Evolutionary conservation across 225 moss, liverwort and hornwort species (phyloP), one percentile per base, ranked within the genome.

Genomic region (Physcomitrium patens): DNA sequence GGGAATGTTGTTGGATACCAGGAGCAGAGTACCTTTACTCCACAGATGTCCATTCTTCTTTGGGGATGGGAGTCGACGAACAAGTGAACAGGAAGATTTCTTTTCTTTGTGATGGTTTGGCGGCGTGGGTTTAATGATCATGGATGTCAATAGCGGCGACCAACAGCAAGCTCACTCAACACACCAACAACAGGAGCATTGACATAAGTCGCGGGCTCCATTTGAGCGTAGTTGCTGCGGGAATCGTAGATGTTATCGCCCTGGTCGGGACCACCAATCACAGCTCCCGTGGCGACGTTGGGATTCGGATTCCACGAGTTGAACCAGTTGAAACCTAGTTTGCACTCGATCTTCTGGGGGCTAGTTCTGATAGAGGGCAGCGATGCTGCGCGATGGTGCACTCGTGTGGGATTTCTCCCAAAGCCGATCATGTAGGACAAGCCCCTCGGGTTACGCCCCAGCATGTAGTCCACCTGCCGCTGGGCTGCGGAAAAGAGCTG

Each of bases 361-460:
- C 51, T 1, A 9, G 51, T 27, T 51, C 22, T 51, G 6, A 1
- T 50, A 5, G 68, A 52, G 26, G 68, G 68, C 23, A 68, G 8
- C 5, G 68, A 68, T 15, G 68, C 20, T 51, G 49, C 86, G 20
- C 90, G 82, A 60, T 90, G 90, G 68, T 90, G 90, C n/a, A 83
- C 57, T 37, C 31, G 31, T 37, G 31, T 37, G 7, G 31, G 31
- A 37, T 37, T 37, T 37, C 7, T 37, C 31, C 20, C 76, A 82
- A 67, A 80, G 31, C 31, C 31, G 31, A 37, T 37, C 31, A 37
- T 37, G 31, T 37, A 37, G 5, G 31, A 37, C 31, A 64, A 18
- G 90, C 87, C 82, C 63, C 14, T 76, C 1, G 87, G 90, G 61
- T 90, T 90, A 14, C 60, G 63, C 20, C 90, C 90, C 0, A 90